These are phyloP conservation scores for Cercophora scortea DNA, from an alignment of 495 filamentous ascomycete species.

Conservation along the genomic window DNA sequence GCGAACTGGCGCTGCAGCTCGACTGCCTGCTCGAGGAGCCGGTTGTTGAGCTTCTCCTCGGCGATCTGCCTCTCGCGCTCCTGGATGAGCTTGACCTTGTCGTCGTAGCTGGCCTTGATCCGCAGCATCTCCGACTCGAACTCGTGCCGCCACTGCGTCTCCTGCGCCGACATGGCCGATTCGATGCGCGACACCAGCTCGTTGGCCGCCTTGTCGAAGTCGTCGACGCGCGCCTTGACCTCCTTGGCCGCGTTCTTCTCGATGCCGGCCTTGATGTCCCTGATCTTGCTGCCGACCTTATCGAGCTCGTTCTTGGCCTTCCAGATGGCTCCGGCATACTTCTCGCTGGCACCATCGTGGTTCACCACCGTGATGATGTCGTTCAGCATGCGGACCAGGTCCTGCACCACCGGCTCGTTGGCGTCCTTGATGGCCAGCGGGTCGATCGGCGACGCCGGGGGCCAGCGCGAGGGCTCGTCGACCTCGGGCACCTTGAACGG, in stretches of 20 bases:
- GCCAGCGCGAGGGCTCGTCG: conserved; percentile 50
- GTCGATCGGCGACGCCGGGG: conserved; percentile 61
- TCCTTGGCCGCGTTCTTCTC: conserved; percentile 68
- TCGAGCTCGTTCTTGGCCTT: conserved; percentile 80
- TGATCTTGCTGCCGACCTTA: conserved; percentile 67
- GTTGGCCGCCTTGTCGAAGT: conserved; percentile 40
- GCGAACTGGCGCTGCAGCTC: conserved; percentile 78
- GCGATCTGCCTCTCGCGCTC: conserved; percentile 64
- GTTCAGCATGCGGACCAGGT: conserved; percentile 91
- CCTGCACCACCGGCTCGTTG: conserved; percentile 79
- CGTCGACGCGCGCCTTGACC: conserved; percentile 56
- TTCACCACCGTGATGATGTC: conserved; percentile 91
- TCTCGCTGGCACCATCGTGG: conserved; percentile 62
- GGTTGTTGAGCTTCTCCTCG: conserved; percentile 73
- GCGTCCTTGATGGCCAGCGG: conserved; percentile 63
- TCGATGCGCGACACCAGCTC: conserved; percentile 78
- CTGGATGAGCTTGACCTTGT: conserved; percentile 69
- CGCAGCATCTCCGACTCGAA: conserved; percentile 83
- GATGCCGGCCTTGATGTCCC: conserved; percentile 56
- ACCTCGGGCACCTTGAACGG: conserved; percentile 46
- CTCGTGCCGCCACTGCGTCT: conserved; percentile 73
- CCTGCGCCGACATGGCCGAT: conserved; percentile 62
- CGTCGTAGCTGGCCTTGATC: conserved; percentile 64
- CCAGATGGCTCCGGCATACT: conserved; percentile 64
- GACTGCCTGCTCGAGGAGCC: conserved; percentile 85